phyloP scores from a whole-genome alignment of 2,329 filamentous ascomycete genomes.

The Parastagonospora avenae region DNA sequence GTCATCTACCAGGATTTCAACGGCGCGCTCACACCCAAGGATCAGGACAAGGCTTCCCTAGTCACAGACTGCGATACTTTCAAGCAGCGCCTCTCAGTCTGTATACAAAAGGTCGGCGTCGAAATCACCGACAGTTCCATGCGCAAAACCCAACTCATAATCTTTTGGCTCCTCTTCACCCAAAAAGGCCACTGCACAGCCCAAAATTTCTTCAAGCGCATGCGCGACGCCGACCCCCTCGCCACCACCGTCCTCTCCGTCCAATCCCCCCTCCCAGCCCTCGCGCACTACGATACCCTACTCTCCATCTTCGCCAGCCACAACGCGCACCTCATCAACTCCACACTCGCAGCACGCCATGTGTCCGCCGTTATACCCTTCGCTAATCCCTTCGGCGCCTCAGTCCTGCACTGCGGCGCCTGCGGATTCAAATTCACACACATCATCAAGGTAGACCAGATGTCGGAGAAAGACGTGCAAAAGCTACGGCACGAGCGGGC shows the following conservation, averaged over 20 bases:
- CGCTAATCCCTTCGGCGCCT: slow-evolving; percentile 32
- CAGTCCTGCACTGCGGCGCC: slow-evolving; percentile 31
- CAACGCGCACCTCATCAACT: slow-evolving; percentile 11
- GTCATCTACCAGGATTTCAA: slow-evolving; percentile 39
- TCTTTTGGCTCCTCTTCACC: slow-evolving; percentile 41
- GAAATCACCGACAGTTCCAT: slow-evolving; percentile 13
- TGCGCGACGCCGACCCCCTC: slow-evolving; percentile 24
- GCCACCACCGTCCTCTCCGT: slow-evolving; percentile 25
- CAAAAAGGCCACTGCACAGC: slow-evolving; percentile 34
- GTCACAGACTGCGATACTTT: slow-evolving; percentile 18
- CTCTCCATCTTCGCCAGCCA: slow-evolving; percentile 33
- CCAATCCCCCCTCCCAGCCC: slow-evolving; percentile 14
- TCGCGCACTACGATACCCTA: slow-evolving; percentile 18
- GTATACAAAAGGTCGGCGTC: not conserved
- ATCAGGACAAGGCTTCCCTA: slow-evolving; percentile 17
- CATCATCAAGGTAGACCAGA: not conserved
- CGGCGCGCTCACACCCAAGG: slow-evolving; percentile 24
- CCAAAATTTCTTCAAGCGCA: slow-evolving; percentile 37
- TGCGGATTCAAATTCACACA: slow-evolving; percentile 21
- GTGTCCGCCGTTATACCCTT: slow-evolving; percentile 23
- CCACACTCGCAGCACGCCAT: slow-evolving; percentile 8
- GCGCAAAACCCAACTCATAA: slow-evolving; percentile 32
- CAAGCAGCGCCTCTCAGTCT: slow-evolving; percentile 11
- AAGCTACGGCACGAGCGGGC: slow-evolving; percentile 23
- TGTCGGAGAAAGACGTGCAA: slow-evolving; percentile 5